Evolutionary conservation across 345 rosid genomes (phyloP), one percentile per base, ranked within the genome.

Genomic region (Euphorbia peplus): DNA sequence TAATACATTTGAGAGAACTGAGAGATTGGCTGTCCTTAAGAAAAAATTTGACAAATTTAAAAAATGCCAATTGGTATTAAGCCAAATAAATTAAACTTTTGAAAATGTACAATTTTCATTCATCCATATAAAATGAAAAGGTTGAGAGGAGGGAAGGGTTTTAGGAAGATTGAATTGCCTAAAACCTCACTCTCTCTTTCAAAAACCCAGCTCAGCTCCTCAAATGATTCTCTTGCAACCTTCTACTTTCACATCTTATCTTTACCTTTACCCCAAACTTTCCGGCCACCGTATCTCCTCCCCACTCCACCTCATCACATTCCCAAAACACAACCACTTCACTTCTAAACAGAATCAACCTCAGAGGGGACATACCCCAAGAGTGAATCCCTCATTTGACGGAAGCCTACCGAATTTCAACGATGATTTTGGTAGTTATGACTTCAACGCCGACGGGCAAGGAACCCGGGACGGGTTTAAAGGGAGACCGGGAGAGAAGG

Each of bases 401-500:
- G 65, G 22, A 37, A 47, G 22, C 25, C 64, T 37, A 61, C 50
- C 21, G 47, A 39, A 11, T 61, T 15, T 7, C 22, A 46, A 35
- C 4, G 32, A 14, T 29, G 26, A 63, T 15, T 24, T 22, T 29
- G 28, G 9, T 11, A 54, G n/a, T 24, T 22, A 37, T 61, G 64
- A 39, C 64, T 5, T 25, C 16, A 13, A 26, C 22, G 44, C 26
- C n/a, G 51, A 15, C 18, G 29, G 11, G 39, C 41, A 66, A 59
- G n/a, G n/a, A n/a, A n/a, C n/a, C n/a, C 62, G 71, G 61, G 66
- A 74, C 16, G 74, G 73, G 26, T 85, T 71, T 50, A 51, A 80
- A 69, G 85, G 88, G 47, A 76, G 80, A 32, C 80, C 75, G 59
- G 84, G 81, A 4, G 85, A 83, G 32, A 83, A 72, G 25, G 81